These are phyloP conservation scores for Lepidopterella palustris DNA, from an alignment of 495 filamentous ascomycete genomes.

Conservation along the genomic window DNA sequence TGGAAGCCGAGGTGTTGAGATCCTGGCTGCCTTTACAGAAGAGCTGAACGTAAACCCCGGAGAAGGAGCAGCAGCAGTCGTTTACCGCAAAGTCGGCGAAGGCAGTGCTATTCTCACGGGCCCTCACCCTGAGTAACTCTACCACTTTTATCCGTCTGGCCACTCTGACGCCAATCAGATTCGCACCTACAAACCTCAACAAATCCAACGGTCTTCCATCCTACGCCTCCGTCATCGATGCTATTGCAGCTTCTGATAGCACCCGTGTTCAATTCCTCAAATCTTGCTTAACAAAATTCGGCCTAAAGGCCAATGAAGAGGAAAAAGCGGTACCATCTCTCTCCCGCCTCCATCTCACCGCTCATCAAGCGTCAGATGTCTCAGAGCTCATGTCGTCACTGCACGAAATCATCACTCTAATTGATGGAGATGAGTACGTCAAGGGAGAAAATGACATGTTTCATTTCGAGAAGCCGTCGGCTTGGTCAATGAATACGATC, in stretches of 20 bases:
- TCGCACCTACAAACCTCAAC: constrained; percentile 72
- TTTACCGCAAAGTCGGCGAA: constrained; percentile 84
- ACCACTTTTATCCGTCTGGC: background rate
- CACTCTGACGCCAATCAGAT: constrained; percentile 45
- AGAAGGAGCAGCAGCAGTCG: constrained; percentile 62
- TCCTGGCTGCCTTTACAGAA: constrained; percentile 74
- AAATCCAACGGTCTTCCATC: constrained; percentile 53
- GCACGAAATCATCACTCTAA: constrained; percentile 59
- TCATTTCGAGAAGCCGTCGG: constrained; percentile 56
- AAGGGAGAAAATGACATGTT: constrained; percentile 84
- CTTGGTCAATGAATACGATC: constrained; percentile 56
- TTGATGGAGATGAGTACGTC: constrained; percentile 66
- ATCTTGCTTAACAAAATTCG: constrained; percentile 75
- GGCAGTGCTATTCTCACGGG: constrained; percentile 76
- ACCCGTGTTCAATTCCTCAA: constrained; percentile 70
- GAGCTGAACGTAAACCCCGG: constrained; percentile 73
- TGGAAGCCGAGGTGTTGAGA: constrained; percentile 60
- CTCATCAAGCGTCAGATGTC: constrained; percentile 55
- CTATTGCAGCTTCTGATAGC: constrained; percentile 63
- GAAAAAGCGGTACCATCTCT: constrained; percentile 68
- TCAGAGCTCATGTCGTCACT: constrained; percentile 60
- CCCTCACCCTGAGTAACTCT: constrained; percentile 79
- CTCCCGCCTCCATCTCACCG: constrained; percentile 78
- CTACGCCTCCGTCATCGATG: constrained; percentile 62
- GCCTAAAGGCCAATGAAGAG: constrained; percentile 65